phyloP scores from a whole-genome alignment of 441 rosid genomes.

The Populus hybrid region DNA sequence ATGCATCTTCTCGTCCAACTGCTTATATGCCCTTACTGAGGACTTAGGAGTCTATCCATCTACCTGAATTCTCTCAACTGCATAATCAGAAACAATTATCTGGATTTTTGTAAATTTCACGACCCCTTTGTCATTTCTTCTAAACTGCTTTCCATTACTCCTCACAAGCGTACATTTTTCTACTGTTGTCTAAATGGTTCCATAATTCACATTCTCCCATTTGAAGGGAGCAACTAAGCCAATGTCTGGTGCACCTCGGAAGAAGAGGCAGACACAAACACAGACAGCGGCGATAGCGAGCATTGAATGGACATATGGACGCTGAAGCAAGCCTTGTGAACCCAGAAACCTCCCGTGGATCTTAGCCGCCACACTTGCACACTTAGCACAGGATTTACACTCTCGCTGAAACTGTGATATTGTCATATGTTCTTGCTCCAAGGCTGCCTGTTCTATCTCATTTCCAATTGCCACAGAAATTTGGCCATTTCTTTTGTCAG shows the following conservation, averaged over 20 bases:
- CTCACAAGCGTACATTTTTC: neutral
- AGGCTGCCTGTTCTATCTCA: conserved; percentile 34
- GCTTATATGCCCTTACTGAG: neutral
- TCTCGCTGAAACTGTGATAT: conserved; percentile 21
- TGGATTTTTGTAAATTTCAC: neutral
- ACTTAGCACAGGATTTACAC: conserved; percentile 46
- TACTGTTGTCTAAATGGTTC: conserved; percentile 42
- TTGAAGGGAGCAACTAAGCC: conserved; percentile 58
- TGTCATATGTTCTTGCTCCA: conserved; percentile 12
- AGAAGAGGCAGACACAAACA: conserved; percentile 86
- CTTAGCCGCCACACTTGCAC: conserved; percentile 54
- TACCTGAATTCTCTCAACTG: neutral
- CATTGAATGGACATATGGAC: conserved; percentile 79
- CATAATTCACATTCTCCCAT: conserved; percentile 75
- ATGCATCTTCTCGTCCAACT: neutral
- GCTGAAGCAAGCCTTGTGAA: conserved; percentile 67
- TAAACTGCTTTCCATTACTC: neutral
- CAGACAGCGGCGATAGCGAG: conserved; percentile 90
- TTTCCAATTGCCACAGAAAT: conserved; percentile 50
- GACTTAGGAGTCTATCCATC: neutral
- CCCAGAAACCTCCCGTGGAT: conserved; percentile 43
- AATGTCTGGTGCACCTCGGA: conserved; percentile 62
- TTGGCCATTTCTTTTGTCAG: conserved; percentile 63
- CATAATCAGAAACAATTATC: neutral
- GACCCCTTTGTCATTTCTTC: neutral